Evolutionary conservation across 2,329 filamentous ascomycete species (phyloP), one percentile per base, ranked within the genome.

Genomic region (Microsporum ferrugineum): DNA sequence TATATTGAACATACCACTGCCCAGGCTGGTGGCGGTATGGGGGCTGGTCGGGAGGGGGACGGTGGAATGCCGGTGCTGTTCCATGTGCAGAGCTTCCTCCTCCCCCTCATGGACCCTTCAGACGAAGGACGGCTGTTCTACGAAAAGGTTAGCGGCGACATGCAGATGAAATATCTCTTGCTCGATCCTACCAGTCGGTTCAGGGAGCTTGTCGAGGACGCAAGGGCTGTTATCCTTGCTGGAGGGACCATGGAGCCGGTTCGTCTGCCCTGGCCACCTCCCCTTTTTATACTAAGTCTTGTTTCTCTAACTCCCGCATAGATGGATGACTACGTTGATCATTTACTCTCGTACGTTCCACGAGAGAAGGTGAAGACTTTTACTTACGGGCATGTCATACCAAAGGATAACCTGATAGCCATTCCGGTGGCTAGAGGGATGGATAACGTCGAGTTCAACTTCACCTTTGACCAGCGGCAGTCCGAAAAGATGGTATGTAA

Each of bases 221-320:
- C 94, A 0, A 82, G 91, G 62, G 89, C 92, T 1, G 88, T 99
- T 2, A 87, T 99, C 47, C 78, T 99, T 2, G 94, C 91, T 0
- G 94, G 94, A 62, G 94, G 94, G 27, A 99, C 94, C 31, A 97
- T 99, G 94, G 95, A 94, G 1, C 94, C 94, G 0, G 80, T 82
- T 71, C 69, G 75, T 69, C 23, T 27, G 14, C 39, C 14, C 17
- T 43, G 39, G 2, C 3, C 23, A 23, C 2, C 23, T 27, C 23
- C 5, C 34, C 5, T 36, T 5, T 10, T 5, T 36, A 10, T 36
- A 36, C 34, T 5, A 10, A 29, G 1, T 23, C 6, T 3, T 34
- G 33, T 36, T 38, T n/a, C 5, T 6, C 34, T 41, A 14, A 41
- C 31, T 58, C 3, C 38, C 1, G 2, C 3, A 5, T 63, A 82